Evolutionary conservation across 768 basidiomycete genomes (phyloP).

Genomic region (Hericium rajendrae): DNA sequence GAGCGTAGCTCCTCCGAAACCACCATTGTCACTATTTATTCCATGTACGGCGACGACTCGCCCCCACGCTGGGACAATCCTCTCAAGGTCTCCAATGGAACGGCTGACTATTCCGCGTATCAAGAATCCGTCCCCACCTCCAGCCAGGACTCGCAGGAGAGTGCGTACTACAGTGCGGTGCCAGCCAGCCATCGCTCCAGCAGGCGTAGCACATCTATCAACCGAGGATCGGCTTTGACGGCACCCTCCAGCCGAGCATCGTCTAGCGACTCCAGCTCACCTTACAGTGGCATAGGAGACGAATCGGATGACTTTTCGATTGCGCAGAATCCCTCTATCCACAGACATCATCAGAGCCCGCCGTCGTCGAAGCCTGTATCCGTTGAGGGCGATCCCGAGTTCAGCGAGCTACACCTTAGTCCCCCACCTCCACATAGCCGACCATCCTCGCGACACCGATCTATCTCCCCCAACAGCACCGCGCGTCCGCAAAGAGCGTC

Average conservation of each 20-base stretch:
- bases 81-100: conserved; percentile 25
- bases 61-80: conserved; percentile 12
- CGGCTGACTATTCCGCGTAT: conserved; percentile 5
- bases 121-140: background rate
- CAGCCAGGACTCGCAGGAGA: conserved; percentile 3
- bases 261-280: conserved; percentile 5
- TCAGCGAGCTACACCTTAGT: conserved; percentile 10
- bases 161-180: conserved; percentile 8
- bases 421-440: conserved; percentile 11
- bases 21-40: conserved; percentile 69
- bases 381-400: background rate
- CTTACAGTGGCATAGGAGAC: conserved; percentile 2
- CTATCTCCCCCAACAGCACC: background rate
- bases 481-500: background rate
- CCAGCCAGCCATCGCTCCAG: conserved; percentile 6
- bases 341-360: background rate
- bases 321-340: background rate
- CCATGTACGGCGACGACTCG: conserved; percentile 68
- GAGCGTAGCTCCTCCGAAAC: conserved; percentile 59
- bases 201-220: conserved; percentile 25
- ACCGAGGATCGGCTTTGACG: conserved; percentile 22
- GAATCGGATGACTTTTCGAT: background rate
- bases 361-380: background rate
- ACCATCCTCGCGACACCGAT: conserved; percentile 3
- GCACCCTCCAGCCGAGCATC: conserved; percentile 16